Evolutionary conservation across 1,284 basidiomycete genomes (phyloP).

Genomic region (Rhodotorula sp.): DNA sequence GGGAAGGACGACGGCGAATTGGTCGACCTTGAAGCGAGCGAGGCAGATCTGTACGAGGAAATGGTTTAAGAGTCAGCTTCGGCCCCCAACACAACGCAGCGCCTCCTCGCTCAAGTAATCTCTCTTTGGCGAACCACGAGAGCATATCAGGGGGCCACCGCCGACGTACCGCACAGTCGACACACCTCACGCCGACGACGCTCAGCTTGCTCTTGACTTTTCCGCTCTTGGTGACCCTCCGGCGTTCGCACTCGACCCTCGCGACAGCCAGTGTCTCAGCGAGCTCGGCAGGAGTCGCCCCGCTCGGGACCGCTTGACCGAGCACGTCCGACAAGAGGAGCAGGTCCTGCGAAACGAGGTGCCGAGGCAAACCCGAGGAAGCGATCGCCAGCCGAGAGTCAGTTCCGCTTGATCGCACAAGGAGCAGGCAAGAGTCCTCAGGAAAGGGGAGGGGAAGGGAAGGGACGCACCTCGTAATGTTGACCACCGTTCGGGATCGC

Average conservation of each 20-base stretch:
- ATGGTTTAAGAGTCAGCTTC: not conserved
- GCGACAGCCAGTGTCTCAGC: slow-evolving; percentile 40
- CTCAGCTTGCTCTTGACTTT: slow-evolving; percentile 43
- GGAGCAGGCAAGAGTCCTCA: not conserved
- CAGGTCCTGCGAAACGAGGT: slow-evolving; percentile 23
- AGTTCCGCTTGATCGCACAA: not conserved
- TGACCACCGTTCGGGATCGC: slow-evolving; percentile 1
- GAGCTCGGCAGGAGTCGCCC: slow-evolving; percentile 36
- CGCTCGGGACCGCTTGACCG: slow-evolving; percentile 33
- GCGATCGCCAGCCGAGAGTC: not conserved
- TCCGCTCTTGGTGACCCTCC: slow-evolving; percentile 43
- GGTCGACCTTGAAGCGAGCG: slow-evolving; percentile 36
- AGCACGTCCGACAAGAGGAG: slow-evolving; percentile 41
- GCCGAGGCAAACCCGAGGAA: not conserved
- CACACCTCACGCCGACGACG: slow-evolving; percentile 41
- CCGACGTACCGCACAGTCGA: slow-evolving; percentile 34
- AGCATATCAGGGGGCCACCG: not conserved
- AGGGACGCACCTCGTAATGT: slow-evolving; percentile 31
- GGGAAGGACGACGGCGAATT: slow-evolving; percentile 36
- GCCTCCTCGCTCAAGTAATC: not conserved
- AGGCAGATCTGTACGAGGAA: slow-evolving; percentile 30
- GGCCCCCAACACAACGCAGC: no score
- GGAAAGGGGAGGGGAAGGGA: no score
- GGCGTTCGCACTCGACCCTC: slow-evolving; percentile 41
- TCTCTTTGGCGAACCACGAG: not conserved